These are phyloP conservation scores for Osmanthus fragrans DNA, from an alignment of 257 asterid genomes.

Conservation along the genomic window DNA sequence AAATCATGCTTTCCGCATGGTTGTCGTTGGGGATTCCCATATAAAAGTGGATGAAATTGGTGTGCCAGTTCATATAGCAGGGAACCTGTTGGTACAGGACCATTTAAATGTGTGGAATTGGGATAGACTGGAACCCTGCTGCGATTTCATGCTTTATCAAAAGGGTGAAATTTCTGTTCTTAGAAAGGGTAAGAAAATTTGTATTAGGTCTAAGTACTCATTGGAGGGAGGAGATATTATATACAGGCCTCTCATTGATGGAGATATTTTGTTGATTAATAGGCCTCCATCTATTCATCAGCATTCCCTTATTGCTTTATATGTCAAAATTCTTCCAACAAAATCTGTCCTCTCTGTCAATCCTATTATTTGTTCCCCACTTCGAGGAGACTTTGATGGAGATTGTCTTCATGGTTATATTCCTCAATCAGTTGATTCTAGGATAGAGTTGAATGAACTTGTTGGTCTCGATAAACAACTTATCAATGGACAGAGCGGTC, in stretches of 20 bases:
- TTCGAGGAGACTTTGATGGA: conserved; percentile 97
- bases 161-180: conserved; percentile 51
- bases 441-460: conserved; percentile 82
- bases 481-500: conserved; percentile 78
- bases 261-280: conserved; percentile 77
- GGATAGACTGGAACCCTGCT: conserved; percentile 52
- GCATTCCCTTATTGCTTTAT: conserved; percentile 83
- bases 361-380: conserved; percentile 83
- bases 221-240: conserved; percentile 67
- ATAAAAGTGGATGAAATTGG: conserved; percentile 77
- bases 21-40: conserved; percentile 89
- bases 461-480: conserved; percentile 66
- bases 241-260: conserved; percentile 72
- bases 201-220: conserved; percentile 57
- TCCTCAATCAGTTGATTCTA: conserved; percentile 73
- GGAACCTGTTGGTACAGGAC: conserved; percentile 60
- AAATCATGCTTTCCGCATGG: conserved; percentile 85
- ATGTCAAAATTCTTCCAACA: conserved; percentile 71
- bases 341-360: conserved; percentile 65
- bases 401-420: conserved; percentile 95
- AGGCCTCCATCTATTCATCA: conserved; percentile 98
- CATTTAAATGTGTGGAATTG: conserved; percentile 59
- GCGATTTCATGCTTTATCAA: conserved; percentile 53
- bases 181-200: conserved; percentile 51
- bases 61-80: conserved; percentile 67